Conservation (phyloP, 495 filamentous ascomycete genomes). For the Aspergillus sparsus region DNA sequence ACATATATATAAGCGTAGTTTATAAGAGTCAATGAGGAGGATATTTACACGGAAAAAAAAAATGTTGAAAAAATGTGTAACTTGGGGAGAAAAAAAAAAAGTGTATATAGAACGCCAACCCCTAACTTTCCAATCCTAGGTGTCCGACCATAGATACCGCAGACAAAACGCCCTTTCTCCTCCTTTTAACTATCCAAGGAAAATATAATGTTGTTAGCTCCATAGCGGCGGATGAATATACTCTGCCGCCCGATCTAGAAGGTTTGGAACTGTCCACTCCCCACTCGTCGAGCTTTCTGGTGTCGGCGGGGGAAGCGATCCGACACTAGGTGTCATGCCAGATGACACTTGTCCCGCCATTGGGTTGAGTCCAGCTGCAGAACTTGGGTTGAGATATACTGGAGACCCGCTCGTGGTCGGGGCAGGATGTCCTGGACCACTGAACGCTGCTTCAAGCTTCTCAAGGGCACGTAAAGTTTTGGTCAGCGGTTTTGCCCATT, state of each 20-base stretch:
- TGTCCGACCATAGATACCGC: neutral
- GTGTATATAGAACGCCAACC: neutral
- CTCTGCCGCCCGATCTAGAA: conserved; percentile 48
- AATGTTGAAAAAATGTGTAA: too few species aligned
- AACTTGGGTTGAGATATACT: conserved; percentile 22
- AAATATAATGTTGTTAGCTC: conserved; percentile 24
- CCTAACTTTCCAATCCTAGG: too few species aligned
- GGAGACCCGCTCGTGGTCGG: conserved; percentile 18
- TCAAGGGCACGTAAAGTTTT: conserved; percentile 50
- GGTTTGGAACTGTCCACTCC: conserved; percentile 49
- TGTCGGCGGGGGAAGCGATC: conserved; percentile 47
- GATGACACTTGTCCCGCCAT: conserved; percentile 24
- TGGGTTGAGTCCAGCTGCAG: conserved; percentile 11
- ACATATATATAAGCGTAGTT: too few species aligned
- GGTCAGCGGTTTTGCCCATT: conserved; percentile 50
- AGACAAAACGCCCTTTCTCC: neutral
- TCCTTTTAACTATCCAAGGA: conserved; percentile 2
- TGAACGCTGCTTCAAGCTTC: conserved; percentile 47
- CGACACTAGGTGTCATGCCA: conserved; percentile 40
- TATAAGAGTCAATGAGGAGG: too few species aligned
- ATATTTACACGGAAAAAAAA: neutral
- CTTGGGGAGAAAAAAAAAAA: neutral
- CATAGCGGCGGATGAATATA: conserved; percentile 53
- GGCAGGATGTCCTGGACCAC: conserved; percentile 23
- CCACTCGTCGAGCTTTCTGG: conserved; percentile 51